A percentile compares a stretch with the other conserved stretches of the same genome.
Evolutionary conservation across 2,329 filamentous ascomycete genomes (phyloP).

Genomic region (Cercospora nicotianae): DNA sequence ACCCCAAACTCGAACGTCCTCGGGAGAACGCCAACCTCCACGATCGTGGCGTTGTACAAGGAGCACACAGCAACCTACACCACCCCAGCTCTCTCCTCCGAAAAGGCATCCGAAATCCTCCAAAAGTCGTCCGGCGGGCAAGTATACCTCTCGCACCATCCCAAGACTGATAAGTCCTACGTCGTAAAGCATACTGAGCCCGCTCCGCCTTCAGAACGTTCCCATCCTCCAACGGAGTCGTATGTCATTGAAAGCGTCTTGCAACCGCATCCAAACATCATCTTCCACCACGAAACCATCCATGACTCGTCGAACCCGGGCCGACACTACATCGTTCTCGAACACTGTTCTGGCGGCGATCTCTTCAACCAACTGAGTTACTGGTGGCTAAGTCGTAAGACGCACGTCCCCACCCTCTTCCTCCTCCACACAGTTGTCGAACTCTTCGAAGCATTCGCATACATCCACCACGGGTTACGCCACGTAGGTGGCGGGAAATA

Average conservation of each 20-base stretch:
- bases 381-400: neutral
- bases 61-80: neutral
- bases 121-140: neutral
- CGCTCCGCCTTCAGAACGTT: neutral
- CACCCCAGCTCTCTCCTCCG: neutral
- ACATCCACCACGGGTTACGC: neutral
- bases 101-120: neutral
- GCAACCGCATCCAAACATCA: neutral
- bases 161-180: neutral
- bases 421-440: neutral
- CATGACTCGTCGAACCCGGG: neutral
- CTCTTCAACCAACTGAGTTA: neutral
- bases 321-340: neutral
- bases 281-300: neutral
- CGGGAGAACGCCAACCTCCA: neutral
- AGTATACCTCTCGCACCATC: neutral
- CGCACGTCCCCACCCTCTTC: neutral
- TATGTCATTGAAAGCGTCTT: neutral
- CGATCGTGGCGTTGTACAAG: neutral
- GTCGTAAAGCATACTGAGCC: neutral
- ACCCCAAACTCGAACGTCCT: neutral
- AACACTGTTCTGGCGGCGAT: neutral
- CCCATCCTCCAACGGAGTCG: neutral
- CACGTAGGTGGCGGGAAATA: neutral
- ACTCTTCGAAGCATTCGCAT: neutral